Conservation (phyloP, 805 yeast species). For the Saccharomycopsis fermentans region DNA sequence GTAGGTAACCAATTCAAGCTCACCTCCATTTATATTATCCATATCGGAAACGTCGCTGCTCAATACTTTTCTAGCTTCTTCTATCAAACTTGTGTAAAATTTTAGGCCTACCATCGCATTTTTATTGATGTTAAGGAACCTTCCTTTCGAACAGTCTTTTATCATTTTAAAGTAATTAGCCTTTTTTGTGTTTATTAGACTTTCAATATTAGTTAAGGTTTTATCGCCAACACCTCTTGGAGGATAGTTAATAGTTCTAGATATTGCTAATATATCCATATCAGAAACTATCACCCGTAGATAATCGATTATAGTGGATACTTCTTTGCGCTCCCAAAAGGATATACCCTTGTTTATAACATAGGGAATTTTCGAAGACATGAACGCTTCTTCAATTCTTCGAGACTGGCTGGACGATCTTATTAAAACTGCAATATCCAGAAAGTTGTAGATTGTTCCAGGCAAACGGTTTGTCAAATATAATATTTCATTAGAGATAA, state of each 20-base stretch:
- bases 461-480: conserved; percentile 36
- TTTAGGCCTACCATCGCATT: conserved; percentile 14
- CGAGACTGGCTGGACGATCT: conserved; percentile 55
- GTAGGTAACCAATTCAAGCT: background rate
- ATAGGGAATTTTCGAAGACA: conserved; percentile 50
- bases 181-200: background rate
- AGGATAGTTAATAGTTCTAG: conserved; percentile 50
- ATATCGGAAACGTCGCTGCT: conserved; percentile 7
- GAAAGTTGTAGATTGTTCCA: conserved; percentile 28
- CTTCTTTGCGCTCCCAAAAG: conserved; percentile 72
- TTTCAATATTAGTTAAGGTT: conserved; percentile 30
- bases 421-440: conserved; percentile 66
- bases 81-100: conserved; percentile 22
- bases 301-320: conserved; percentile 50
- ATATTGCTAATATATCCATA: conserved; percentile 48
- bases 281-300: conserved; percentile 51
- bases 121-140: conserved; percentile 5
- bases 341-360: conserved; percentile 60
- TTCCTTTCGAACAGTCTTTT: background rate
- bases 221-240: conserved; percentile 59
- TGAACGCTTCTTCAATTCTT: conserved; percentile 53
- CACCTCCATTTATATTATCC: conserved; percentile 1
- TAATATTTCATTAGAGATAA: conserved; percentile 46
- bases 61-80: conserved; percentile 25
- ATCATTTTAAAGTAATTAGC: background rate